Base-by-base conservation (phyloP, 495 filamentous ascomycete species). In the Aspergillus diversus region DNA sequence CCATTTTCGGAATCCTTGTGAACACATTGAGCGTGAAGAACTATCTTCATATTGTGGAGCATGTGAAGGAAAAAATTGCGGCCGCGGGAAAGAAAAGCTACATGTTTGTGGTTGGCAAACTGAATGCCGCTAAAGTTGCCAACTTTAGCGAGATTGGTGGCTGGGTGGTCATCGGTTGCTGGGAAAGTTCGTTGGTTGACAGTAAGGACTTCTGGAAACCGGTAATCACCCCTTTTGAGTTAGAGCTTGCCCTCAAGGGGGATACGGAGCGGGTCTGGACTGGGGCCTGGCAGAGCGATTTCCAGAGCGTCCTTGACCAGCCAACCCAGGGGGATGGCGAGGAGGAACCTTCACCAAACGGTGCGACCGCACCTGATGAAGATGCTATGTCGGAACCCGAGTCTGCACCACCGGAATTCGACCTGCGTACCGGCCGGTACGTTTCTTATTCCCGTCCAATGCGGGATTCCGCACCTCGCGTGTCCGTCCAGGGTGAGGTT, bases 131-230 rank as follows among this genome's bases (percentile, higher is more conserved):
- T 59, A 99, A 99, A 74, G 80, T 99, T 5, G 96, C 95, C 27
- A 99, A 99, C 75, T 99, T 99, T 74, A 85, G 88, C 57, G 95
- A 99, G 75, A 84, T 99, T 11, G 93, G 91, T 17, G 96, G 90
- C 13, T 99, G 95, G 95, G 93, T 98, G 0, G 93, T 97, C 1
- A 90, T 99, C 47, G 96, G 96, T 9, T 99, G 95, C 76, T 98
- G 96, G 95, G 95, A 99, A 75, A 96, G 94, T 70, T 89, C 89
- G 60, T 78, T 98, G 50, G 85, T 98, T 12, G 91, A 91, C 66
- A 90, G 90, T 63, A 89, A 89, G 65, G 92, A 91, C 11, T 93
- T 95, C 67, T 97, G 85, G 78, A 88, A 84, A 70, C 92, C 92
- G 1, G 85, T 98, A 5, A 85, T 99, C 37, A 99, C 96, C 11